Base-by-base conservation (phyloP, 805 yeast species). In the Priceomyces carsonii region DNA sequence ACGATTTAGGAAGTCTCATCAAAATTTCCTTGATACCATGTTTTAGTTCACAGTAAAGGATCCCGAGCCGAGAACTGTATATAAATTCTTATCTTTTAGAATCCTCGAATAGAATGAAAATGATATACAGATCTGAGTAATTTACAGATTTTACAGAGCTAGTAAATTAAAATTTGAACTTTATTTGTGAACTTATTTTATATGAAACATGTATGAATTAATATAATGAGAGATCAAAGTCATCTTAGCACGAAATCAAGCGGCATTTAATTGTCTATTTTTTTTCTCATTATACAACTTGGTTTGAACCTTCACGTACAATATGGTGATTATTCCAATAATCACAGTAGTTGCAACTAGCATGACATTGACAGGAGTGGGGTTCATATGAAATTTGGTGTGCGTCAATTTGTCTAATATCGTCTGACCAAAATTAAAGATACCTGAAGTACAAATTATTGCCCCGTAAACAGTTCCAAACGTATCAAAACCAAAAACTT, bases 401-500 rank as follows among this genome's bases (percentile, higher is more conserved):
- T 76, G 82, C 1, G 82, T 76, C 25, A 62, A 49, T 37, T 50
- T 61, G 47, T 76, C 82, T 47, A 76, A 62, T 9, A 57, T 46
- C 17, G 69, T 57, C 50, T 76, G 82, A 26, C 61, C 53, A 41
- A 69, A 72, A 49, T 76, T 76, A 51, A 73, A 55, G 12, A 73
- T 43, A 23, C 82, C 82, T 1, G 80, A 68, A 16, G 72, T 58
- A 28, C 78, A 70, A 58, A 75, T 73, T 20, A 75, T 72, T 13
- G 76, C 56, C n/a, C 81, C 81, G 47, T 77, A 77, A 18, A 77
- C 70, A 1, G 79, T 72, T 25, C 84, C 82, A 51, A 77, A 74
- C 8, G 82, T 75, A 47, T 76, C 80, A 44, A 73, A 70, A 1
- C 84, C 83, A 53, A 78, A 80, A 31, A 75, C 80, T 53, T 80